Conservation (phyloP, 75 land plant genomes). For the Picea glauca region DNA sequence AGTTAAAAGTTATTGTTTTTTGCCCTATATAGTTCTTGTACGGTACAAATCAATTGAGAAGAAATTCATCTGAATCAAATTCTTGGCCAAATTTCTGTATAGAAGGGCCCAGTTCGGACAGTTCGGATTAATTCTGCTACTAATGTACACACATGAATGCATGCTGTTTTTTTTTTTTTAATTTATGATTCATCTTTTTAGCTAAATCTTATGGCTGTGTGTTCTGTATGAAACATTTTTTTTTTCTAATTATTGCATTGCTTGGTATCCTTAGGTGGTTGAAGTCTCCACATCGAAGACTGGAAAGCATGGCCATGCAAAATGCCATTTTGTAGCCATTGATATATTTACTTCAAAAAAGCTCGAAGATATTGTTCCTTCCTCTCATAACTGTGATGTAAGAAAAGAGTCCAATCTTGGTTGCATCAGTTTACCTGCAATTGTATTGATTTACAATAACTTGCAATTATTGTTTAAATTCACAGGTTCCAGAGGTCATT, state of each 20-base stretch:
- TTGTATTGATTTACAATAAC: background rate
- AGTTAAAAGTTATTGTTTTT: conserved; percentile 10
- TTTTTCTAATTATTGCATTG: background rate
- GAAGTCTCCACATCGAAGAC: conserved; percentile 89
- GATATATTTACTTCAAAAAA: conserved; percentile 81
- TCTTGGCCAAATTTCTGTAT: too few species aligned
- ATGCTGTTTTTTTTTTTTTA: too few species aligned
- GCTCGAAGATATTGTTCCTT: conserved; percentile 88
- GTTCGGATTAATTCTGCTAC: too few species aligned
- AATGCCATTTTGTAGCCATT: conserved; percentile 86
- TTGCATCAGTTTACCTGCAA: background rate
- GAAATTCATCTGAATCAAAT: too few species aligned
- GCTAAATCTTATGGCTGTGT: too few species aligned
- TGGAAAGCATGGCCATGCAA: conserved; percentile 92
- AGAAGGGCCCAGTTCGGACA: too few species aligned
- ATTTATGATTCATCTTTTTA: too few species aligned
- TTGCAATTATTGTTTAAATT: background rate
- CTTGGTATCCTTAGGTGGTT: conserved; percentile 47
- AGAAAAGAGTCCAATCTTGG: conserved; percentile 1
- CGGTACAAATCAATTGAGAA: too few species aligned
- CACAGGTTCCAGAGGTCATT: conserved; percentile 73
- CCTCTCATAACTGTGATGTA: conserved; percentile 92
- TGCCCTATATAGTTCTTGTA: too few species aligned
- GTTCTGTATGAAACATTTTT: background rate
- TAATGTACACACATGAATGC: too few species aligned